phyloP scores from a whole-genome alignment of 75 land plant species.

The Cunninghamia lanceolata region DNA sequence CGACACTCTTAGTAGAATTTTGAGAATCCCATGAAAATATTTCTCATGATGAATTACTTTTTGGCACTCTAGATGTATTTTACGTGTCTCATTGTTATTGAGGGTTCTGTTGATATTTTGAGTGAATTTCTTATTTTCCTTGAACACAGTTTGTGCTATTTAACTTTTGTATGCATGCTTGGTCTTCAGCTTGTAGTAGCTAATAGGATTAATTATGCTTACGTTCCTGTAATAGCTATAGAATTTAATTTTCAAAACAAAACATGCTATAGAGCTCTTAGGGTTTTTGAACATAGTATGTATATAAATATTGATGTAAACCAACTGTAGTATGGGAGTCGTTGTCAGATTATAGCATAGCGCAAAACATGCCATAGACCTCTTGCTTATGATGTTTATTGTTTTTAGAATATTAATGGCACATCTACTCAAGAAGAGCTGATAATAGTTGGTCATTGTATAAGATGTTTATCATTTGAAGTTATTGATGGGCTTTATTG shows the following conservation, averaged over 20 bases:
- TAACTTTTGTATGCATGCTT: not conserved
- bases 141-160: not conserved
- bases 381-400: not conserved
- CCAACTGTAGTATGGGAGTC: not conserved
- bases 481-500: constrained; percentile 18
- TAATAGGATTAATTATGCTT: not conserved
- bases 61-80: not conserved
- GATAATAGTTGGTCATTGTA: not conserved
- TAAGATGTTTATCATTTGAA: not conserved
- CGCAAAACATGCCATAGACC: not conserved
- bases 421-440: not conserved
- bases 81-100: not conserved
- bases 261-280: not conserved
- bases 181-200: not conserved
- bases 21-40: not conserved
- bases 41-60: not conserved
- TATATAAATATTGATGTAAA: not conserved
- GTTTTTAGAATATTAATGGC: not conserved
- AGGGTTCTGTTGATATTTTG: not conserved
- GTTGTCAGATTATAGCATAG: not conserved
- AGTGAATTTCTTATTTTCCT: not conserved
- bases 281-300: not conserved
- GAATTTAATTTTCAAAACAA: not conserved
- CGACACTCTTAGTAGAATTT: not conserved
- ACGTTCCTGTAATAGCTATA: not conserved